These are phyloP conservation scores for Amauroascus niger DNA, from an alignment of 2,329 filamentous ascomycete genomes.

Conservation along the genomic window DNA sequence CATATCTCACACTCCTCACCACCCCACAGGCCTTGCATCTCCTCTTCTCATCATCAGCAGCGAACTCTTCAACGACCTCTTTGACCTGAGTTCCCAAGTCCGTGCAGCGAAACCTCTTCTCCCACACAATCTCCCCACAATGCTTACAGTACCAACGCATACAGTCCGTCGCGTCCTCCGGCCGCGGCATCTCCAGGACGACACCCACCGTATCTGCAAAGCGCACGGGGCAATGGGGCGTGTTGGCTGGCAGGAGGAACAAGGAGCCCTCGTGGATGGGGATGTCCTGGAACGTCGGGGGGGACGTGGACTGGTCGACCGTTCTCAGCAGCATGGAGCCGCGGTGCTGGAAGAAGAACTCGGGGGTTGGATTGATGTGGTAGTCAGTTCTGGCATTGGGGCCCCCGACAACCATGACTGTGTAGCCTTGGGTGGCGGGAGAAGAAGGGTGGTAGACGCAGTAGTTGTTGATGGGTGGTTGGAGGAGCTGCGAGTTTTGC, in stretches of 20 bases:
- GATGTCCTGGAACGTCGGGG: slow-evolving; percentile 62
- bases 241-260: slow-evolving; percentile 86
- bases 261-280: slow-evolving; percentile 87
- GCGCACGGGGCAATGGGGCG: slow-evolving; percentile 90
- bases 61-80: slow-evolving; percentile 74
- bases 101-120: slow-evolving; percentile 77
- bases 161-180: slow-evolving; percentile 58
- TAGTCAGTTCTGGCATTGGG: slow-evolving; percentile 96
- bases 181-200: slow-evolving; percentile 78
- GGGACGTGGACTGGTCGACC: slow-evolving; percentile 54
- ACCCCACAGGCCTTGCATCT: slow-evolving; percentile 68
- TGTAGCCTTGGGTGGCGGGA: slow-evolving; percentile 78
- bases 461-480: slow-evolving; percentile 95
- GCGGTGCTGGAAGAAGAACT: slow-evolving; percentile 97
- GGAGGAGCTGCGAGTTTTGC: slow-evolving; percentile 80
- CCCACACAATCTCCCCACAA: slow-evolving; percentile 67
- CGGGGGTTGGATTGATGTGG: slow-evolving; percentile 91
- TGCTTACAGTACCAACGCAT: slow-evolving; percentile 82
- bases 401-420: slow-evolving; percentile 85
- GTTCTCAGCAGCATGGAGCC: slow-evolving; percentile 91
- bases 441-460: slow-evolving; percentile 68
- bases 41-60: slow-evolving; percentile 56
- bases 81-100: slow-evolving; percentile 94
- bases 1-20: slow-evolving; percentile 51
- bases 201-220: slow-evolving; percentile 91